A percentile compares a stretch with the other conserved stretches of the same genome.
Evolutionary conservation across 192 early-diverging fungal genomes (phyloP).

Genomic region (Linnemannia exigua): DNA sequence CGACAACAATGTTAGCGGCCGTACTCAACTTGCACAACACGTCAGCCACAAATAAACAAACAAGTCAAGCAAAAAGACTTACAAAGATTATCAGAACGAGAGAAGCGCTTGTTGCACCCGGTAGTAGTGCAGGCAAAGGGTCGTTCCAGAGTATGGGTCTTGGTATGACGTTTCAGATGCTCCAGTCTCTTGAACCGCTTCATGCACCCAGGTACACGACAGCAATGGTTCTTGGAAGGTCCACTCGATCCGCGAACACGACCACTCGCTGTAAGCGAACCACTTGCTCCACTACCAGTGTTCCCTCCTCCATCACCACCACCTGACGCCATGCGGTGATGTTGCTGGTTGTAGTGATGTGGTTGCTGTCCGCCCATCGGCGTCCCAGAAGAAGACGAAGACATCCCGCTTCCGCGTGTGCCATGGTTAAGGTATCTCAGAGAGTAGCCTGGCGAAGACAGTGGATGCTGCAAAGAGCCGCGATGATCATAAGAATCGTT

Average conservation of each 20-base stretch:
- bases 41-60: neutral
- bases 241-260: conserved; percentile 15
- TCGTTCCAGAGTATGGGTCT: conserved; percentile 81
- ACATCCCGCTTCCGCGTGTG: no score
- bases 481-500: neutral
- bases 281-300: neutral
- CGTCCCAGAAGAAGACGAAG: neutral
- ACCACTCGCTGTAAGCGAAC: neutral
- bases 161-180: conserved; percentile 87
- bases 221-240: conserved; percentile 54
- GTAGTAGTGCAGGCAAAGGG: conserved; percentile 75
- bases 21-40: neutral
- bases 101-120: conserved; percentile 85
- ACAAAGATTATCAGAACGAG: conserved; percentile 80
- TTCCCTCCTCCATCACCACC: neutral
- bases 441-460: neutral
- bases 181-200: conserved; percentile 84
- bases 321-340: conserved; percentile 6
- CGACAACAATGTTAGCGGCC: neutral
- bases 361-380: neutral
- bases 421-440: neutral
- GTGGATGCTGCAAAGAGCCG: neutral
- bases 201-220: conserved; percentile 50
- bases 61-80: conserved; percentile 1
- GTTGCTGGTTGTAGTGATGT: conserved; percentile 8